Base-by-base conservation (phyloP, 2,329 filamentous ascomycete species). In the Aspergillus persii region DNA sequence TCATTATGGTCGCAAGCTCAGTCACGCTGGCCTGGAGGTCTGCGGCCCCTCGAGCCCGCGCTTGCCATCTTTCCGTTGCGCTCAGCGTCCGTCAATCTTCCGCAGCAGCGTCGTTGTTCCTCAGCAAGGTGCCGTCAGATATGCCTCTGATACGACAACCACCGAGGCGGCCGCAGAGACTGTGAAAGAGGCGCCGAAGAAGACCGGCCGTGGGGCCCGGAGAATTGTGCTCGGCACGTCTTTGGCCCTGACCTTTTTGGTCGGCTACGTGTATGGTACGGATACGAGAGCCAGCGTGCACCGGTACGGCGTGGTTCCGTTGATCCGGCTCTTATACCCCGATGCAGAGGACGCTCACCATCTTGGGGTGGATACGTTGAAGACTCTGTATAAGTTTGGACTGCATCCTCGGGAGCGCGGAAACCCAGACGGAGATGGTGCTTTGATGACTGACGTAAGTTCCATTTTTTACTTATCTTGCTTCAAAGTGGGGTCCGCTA, bases 321-420 rank as follows among this genome's bases (percentile, higher is more conserved):
- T 79, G 50, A 69, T 81, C 7, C 66, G 79, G 33, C 61, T 69
- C 60, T 49, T 80, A 6, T 80, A 75, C 58, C 74, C 74, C 3
- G 79, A 82, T 68, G 78, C 79, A 11, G 95, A 99, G 76, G 92
- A 96, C 44, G 95, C 94, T n/a, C 95, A 99, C 74, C 89, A 96
- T 70, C 81, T 83, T 26, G 90, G 91, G 53, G 92, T 91, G 2
- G 78, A 82, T 41, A 81, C 86, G 6, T 79, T 99, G 69, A 90
- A 90, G 76, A 77, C 80, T 1, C 82, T 96, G 18, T 89, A 95
- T 76, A 80, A 82, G 50, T 83, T 94, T 56, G 88, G 89, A 36
- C 76, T 98, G 33, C 85, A 97, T 72, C 90, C 92, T 3, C 85
- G 94, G 59, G 95, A 99, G 74, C 87, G 95, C 55, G 84, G 86